phyloP scores from a whole-genome alignment of 345 rosid species.

The Clausena lansium region DNA sequence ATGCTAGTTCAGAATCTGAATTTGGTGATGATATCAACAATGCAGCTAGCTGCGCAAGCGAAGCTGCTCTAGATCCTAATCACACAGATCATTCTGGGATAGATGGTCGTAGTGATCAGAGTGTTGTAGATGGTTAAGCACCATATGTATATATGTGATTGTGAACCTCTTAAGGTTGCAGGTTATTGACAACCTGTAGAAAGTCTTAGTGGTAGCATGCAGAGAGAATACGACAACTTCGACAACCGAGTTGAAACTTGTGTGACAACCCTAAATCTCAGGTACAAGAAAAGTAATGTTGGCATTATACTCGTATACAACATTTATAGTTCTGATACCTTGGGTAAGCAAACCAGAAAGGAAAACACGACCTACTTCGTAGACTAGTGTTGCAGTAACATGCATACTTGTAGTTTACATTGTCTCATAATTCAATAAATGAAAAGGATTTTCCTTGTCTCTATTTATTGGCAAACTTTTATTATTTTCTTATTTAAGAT shows the following conservation, averaged over 20 bases:
- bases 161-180: not conserved
- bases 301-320: not conserved
- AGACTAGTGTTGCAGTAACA: not conserved
- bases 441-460: not conserved
- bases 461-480: not conserved
- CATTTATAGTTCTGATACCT: not conserved
- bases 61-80: not conserved
- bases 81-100: not conserved
- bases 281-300: not conserved
- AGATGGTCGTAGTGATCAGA: slow-evolving; percentile 13
- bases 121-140: slow-evolving; percentile 6
- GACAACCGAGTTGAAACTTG: not conserved
- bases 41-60: not conserved
- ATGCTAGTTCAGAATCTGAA: slow-evolving; percentile 68
- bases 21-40: slow-evolving; percentile 33
- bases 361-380: not conserved
- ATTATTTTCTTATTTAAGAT: not conserved
- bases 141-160: not conserved
- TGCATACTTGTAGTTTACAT: not conserved
- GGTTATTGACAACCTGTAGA: not conserved
- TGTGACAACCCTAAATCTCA: not conserved
- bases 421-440: not conserved
- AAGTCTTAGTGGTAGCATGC: not conserved
- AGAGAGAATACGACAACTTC: not conserved
- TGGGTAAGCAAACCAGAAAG: not conserved